A percentile compares a stretch with the other conserved stretches of the same genome.
phyloP scores from a whole-genome alignment of 306 rosid species.

The Pyrus bretschneideri region DNA sequence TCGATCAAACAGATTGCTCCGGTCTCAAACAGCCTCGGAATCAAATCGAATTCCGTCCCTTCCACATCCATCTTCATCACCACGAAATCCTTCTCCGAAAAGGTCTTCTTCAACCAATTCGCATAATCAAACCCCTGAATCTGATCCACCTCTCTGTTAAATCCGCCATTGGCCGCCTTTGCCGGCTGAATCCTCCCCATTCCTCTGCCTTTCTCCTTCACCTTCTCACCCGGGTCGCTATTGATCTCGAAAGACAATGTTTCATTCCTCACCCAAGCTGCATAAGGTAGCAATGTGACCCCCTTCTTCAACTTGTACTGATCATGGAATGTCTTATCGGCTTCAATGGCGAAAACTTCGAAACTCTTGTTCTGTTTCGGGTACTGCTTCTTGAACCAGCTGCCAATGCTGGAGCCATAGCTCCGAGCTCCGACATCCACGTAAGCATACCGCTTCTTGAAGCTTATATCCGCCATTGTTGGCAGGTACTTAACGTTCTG shows the following conservation, averaged over 20 bases:
- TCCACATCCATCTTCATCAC: conserved; percentile 99
- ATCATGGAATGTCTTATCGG: conserved; percentile 71
- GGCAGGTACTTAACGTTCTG: conserved; percentile 70
- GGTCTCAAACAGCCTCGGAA: conserved; percentile 70
- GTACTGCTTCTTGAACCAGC: conserved; percentile 96
- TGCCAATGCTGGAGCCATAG: conserved; percentile 89
- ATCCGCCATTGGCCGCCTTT: conserved; percentile 15
- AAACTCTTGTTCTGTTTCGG: conserved; percentile 94
- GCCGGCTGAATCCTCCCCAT: conserved; percentile 94
- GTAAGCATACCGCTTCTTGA: conserved; percentile 70
- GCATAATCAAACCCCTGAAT: conserved; percentile 86
- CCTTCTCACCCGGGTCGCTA: conserved; percentile 65
- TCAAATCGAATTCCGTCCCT: conserved; percentile 86
- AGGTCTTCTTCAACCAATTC: conserved; percentile 64
- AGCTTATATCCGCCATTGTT: conserved; percentile 81
- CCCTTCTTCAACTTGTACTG: conserved; percentile 74
- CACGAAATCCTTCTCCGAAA: conserved; percentile 70
- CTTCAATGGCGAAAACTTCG: conserved; percentile 86
- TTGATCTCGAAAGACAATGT: conserved; percentile 74
- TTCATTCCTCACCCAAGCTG: conserved; percentile 96
- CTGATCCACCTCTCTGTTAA: conserved; percentile 68
- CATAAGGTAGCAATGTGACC: conserved; percentile 66
- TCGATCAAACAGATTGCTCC: conserved; percentile 93
- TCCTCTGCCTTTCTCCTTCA: conserved; percentile 63
- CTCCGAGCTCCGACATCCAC: conserved; percentile 96